Conservation (phyloP, 805 yeast species). For the Scheffersomyces coipomensis region DNA sequence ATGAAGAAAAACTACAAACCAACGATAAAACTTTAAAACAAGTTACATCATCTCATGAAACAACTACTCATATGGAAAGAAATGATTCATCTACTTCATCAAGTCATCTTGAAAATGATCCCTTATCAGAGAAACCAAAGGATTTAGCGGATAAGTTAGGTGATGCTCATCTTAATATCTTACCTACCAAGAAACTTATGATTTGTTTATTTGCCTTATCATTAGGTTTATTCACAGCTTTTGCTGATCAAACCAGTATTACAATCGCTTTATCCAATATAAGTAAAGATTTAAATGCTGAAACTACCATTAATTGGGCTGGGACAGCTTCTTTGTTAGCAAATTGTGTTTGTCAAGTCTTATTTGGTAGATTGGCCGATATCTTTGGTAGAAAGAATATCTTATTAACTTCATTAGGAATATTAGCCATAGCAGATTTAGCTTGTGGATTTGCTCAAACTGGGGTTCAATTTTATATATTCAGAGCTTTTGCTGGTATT, state of each 20-base stretch:
- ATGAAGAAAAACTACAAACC: too few relatives aligned
- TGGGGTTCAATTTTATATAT: slow-evolving; percentile 47
- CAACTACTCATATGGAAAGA: not conserved
- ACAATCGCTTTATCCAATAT: slow-evolving; percentile 50
- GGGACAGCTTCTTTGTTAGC: slow-evolving; percentile 55
- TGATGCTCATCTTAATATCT: slow-evolving; percentile 40
- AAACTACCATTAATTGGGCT: slow-evolving; percentile 55
- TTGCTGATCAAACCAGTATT: slow-evolving; percentile 50
- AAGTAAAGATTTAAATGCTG: slow-evolving; percentile 46
- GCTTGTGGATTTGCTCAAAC: slow-evolving; percentile 53
- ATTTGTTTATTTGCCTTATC: slow-evolving; percentile 37
- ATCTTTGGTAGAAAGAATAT: slow-evolving; percentile 52
- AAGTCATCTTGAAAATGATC: too few relatives aligned
- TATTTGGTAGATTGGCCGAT: slow-evolving; percentile 55
- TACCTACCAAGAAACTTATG: slow-evolving; percentile 36
- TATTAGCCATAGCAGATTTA: slow-evolving; percentile 44
- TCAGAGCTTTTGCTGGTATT: slow-evolving; percentile 55
- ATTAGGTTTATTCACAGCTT: slow-evolving; percentile 38
- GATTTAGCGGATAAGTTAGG: slow-evolving; percentile 27
- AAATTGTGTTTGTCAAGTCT: slow-evolving; percentile 49
- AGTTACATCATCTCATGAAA: not conserved
- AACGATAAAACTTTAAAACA: not conserved
- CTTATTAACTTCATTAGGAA: slow-evolving; percentile 35
- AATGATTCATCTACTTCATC: not conserved
- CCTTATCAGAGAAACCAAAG: not conserved